Evolutionary conservation across 2,329 filamentous ascomycete species (phyloP).

Genomic region (Intubia oerlemansii): DNA sequence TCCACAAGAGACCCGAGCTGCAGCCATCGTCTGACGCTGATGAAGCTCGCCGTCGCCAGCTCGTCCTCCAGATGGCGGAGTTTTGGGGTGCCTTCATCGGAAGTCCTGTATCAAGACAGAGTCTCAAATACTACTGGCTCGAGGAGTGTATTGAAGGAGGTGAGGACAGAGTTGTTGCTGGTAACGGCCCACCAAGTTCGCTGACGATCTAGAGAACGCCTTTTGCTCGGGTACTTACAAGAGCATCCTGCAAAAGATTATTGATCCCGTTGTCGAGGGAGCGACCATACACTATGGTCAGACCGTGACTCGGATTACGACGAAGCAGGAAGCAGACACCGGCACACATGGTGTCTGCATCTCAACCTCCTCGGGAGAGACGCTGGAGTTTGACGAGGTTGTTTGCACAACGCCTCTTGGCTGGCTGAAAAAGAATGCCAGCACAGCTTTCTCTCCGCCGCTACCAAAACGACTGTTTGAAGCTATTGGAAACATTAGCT

Average conservation of each 20-base stretch:
- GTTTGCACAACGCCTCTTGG: conserved; percentile 48
- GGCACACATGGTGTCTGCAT: conserved; percentile 18
- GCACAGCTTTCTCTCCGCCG: conserved; percentile 34
- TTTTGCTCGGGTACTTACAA: conserved; percentile 38
- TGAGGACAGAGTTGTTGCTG: too few species aligned
- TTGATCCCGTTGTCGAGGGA: conserved; percentile 30
- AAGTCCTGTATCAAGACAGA: conserved; percentile 39
- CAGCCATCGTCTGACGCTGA: too few species aligned
- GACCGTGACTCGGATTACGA: conserved; percentile 22
- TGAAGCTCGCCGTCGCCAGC: conserved; percentile 14
- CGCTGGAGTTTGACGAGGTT: conserved; percentile 40
- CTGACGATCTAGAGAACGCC: conserved; percentile 26
- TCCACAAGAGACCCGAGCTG: conserved; percentile 20
- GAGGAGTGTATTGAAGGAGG: conserved; percentile 59
- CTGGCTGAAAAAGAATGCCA: conserved; percentile 39
- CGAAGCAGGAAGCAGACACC: conserved; percentile 6
- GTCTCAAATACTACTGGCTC: conserved; percentile 56
- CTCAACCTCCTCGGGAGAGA: conserved; percentile 21
- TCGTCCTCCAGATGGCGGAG: conserved; percentile 32
- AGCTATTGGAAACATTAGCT: conserved; percentile 43
- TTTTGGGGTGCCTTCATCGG: conserved; percentile 55
- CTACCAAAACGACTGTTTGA: conserved; percentile 33
- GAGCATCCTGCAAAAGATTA: conserved; percentile 34
- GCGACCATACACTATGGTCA: conserved; percentile 31
- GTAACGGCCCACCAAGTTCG: too few species aligned